These are phyloP conservation scores for Zygoascus sp. DNA, from an alignment of 1,139 yeast species.

Conservation along the genomic window DNA sequence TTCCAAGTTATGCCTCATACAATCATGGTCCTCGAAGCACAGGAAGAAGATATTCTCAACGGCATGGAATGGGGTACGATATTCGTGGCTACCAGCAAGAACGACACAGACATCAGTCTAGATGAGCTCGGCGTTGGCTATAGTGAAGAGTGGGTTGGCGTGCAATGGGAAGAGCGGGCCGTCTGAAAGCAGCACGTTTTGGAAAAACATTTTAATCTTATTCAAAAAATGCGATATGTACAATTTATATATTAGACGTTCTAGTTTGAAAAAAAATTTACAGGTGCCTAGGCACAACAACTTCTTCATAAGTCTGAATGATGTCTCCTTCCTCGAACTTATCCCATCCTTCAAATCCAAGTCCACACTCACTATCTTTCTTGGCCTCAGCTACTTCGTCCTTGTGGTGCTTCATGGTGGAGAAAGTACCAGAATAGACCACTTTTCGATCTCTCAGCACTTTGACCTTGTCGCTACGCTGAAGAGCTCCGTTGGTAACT, in stretches of 20 bases:
- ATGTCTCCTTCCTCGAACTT: conserved; percentile 71
- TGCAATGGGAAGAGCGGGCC: conserved; percentile 73
- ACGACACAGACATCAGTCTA: conserved; percentile 57
- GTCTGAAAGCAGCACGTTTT: neutral
- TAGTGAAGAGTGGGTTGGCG: conserved; percentile 86
- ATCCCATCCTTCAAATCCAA: conserved; percentile 67
- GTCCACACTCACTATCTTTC: conserved; percentile 89
- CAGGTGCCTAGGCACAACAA: conserved; percentile 63
- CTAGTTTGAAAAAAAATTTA: conserved; percentile 32
- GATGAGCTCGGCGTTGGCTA: conserved; percentile 70
- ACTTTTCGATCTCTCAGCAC: conserved; percentile 52
- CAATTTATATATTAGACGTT: conserved; percentile 1
- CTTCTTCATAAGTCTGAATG: conserved; percentile 69
- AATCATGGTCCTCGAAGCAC: conserved; percentile 70
- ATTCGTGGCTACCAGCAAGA: conserved; percentile 71
- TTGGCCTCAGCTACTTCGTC: conserved; percentile 74
- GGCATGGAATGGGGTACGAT: conserved; percentile 99
- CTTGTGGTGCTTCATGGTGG: conserved; percentile 75
- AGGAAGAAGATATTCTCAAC: conserved; percentile 53
- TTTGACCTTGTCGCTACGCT: conserved; percentile 56
- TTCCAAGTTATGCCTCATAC: conserved; percentile 92
- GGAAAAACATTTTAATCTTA: too few relatives aligned
- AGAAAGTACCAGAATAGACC: conserved; percentile 63
- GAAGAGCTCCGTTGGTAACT: conserved; percentile 65
- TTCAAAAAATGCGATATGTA: neutral